Evolutionary conservation across 2,329 filamentous ascomycete species (phyloP).

Genomic region (Epichloe coenophiala): DNA sequence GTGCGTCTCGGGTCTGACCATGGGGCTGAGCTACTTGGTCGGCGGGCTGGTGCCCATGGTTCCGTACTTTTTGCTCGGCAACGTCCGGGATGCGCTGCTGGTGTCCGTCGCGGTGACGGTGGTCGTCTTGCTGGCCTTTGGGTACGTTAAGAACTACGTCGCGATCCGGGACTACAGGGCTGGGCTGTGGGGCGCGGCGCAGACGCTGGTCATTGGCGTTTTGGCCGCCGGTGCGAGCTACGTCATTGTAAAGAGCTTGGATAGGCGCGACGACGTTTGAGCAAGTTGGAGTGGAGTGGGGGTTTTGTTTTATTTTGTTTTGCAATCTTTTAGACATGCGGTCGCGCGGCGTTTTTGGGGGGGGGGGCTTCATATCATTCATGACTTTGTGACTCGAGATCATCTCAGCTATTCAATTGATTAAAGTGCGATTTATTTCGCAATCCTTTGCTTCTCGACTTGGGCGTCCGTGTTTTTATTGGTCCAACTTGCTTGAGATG

Average conservation of each 20-base stretch:
- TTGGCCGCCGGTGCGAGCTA: slow-evolving; percentile 54
- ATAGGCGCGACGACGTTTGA: slow-evolving; percentile 13
- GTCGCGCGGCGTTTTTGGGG: not conserved
- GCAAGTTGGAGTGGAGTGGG: too few relatives aligned
- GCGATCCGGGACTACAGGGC: slow-evolving; percentile 36
- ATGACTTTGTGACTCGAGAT: too few relatives aligned
- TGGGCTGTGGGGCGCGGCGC: slow-evolving; percentile 41
- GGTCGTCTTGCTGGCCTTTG: slow-evolving; percentile 47
- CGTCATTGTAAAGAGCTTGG: slow-evolving; percentile 44
- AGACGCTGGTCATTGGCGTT: slow-evolving; percentile 52
- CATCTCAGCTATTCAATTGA: too few relatives aligned
- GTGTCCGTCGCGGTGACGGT: slow-evolving; percentile 48
- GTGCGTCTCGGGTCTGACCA: slow-evolving; percentile 47
- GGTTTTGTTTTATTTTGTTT: not conserved
- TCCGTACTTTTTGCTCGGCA: slow-evolving; percentile 49
- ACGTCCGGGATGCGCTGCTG: slow-evolving; percentile 35
- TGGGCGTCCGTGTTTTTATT: too few relatives aligned
- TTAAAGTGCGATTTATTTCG: too few relatives aligned
- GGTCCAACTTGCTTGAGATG: too few relatives aligned
- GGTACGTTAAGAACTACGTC: slow-evolving; percentile 49
- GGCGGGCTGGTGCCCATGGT: slow-evolving; percentile 58
- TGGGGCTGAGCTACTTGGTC: slow-evolving; percentile 55
- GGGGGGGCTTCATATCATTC: not conserved
- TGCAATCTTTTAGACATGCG: not conserved
- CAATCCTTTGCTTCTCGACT: too few relatives aligned